Evolutionary conservation across 805 yeast species (phyloP), one percentile per base, ranked within the genome.

Genomic region (Barnettozyma populi): DNA sequence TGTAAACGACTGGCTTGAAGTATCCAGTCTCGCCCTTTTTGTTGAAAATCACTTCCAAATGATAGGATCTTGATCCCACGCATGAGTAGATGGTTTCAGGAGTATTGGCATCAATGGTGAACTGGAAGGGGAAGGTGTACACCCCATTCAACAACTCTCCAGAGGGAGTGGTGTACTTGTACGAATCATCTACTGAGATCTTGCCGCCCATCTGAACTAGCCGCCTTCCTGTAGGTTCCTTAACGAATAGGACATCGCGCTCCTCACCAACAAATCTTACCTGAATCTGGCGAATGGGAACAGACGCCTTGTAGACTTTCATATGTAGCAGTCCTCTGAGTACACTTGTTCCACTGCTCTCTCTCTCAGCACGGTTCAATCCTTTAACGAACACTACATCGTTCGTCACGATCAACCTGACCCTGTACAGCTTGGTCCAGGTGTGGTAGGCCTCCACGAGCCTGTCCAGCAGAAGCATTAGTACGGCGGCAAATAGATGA

Each of bases 111-210:
- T 54, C 58, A 36, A 59, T 43, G 14, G 46, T 34, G 36, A 59
- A 59, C 36, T 54, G 57, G 48, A 59, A 59, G 1, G 63, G 63
- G 24, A 57, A 48, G 1, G 38, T 45, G 41, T 59, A 54, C 2
- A 44, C 44, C 2, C 63, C 63, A 36, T 32, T 55, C 18, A 51
- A 34, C 14, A 53, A 41, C 24, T 31, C 27, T 2, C 16, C 11
- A 2, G 44, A 23, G 0, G 35, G 41, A 4, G 49, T 38, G 7
- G 50, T 19, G 36, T 53, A 55, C 9, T 41, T 25, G 46, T 44
- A 50, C 2, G 41, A 44, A 18, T 59, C 62, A 24, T 55, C 29
- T 14, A 59, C 24, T 9, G 37, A 36, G n/a, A 43, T 18, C 27
- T 35, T 43, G 19, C 23, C 36, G 8, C 35, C 46, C 20, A 21